Base-by-base conservation (phyloP, 148 eudicot species). In the Spergularia bocconei region DNA sequence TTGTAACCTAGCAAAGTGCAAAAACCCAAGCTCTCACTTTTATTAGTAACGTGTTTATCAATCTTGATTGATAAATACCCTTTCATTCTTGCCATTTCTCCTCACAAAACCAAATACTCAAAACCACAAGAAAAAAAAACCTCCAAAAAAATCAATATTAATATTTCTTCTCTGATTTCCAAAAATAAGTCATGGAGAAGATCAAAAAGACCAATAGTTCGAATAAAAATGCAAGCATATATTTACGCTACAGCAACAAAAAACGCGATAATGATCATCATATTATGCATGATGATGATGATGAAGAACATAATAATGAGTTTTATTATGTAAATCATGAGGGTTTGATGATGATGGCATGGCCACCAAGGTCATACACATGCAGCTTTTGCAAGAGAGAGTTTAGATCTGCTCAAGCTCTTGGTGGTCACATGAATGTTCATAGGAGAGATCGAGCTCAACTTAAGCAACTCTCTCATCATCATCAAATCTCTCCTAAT, bases 351-450 rank as follows among this genome's bases (percentile, higher is more conserved):
- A 79, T 74, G 80, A 63, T 55, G 82, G 68, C 86, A 79, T 92
- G 97, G 97, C 95, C 92, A 21, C 97, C 96, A 80, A 92, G 93
- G 71, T 85, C 87, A 65, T 91, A 93, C 73, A 75, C 87, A 51
- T 93, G 97, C 78, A 84, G 81, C 73, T 93, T 91, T 20, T 93
- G 98, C 73, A 89, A 91, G 55, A 91, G 98, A 74, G 97, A 91
- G 66, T 93, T 93, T 77, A 89, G 89, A 86, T 89, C 93, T 74
- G 98, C 98, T 59, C 98, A 93, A 86, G 96, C 98, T 13, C 89
- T 93, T 52, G 98, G 98, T n/a, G 98, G 98, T 58, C 98, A 93
- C 78, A 93, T 93, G 98, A 93, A 93, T 84, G 97, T 92, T 50
- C 97, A 92, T 57, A 87, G 97, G 80, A 90, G 96, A 79, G 96